Base-by-base conservation (phyloP, 2,329 filamentous ascomycete genomes). In the Arthrobotrys entomopaga region DNA sequence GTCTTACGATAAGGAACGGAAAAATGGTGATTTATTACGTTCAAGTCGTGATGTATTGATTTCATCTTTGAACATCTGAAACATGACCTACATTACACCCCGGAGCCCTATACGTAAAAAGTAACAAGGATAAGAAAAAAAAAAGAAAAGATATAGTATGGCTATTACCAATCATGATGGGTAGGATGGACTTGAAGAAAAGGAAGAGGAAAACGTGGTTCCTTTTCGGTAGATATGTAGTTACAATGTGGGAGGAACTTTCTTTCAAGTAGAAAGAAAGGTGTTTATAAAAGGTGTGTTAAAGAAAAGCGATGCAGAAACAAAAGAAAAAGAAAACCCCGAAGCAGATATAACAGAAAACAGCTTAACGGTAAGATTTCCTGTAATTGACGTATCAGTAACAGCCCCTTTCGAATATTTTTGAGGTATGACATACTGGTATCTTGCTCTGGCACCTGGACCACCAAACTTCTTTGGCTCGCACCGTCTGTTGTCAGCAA, bases 391-490 rank as follows among this genome's bases (percentile, higher is more conserved):
- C 15, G 1, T 26, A 58, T 74, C 29, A 74, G 70, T 42, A 58
- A 46, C 11, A 8, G 0, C 29, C 29, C 11, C 10, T 3, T 42
- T 38, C 15, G 2, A 19, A 22, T 2, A 4, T 6, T 6, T 24
- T 22, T n/a, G 40, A 34, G 24, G 13, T 13, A 20, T 56, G 42
- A 75, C 71, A 52, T 75, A 75, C 71, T 98, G 94, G 93, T 92
- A 98, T 84, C 93, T 91, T 83, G 94, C 87, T 83, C 94, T 91
- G 83, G 95, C 94, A 89, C 94, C 94, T 81, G 89, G 91, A 91
- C 91, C 91, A 84, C 89, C 90, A 83, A 92, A 92, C 88, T 97
- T 97, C 93, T 98, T 98, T 86, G 94, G 94, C 89, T 99, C 95
- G 85, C 92, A 95, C 81, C 95, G 92, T 85, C 95, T 91, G 91